A percentile compares a stretch with the other conserved stretches of the same genome.
These are phyloP conservation scores for Tremella mesenterica DNA, from an alignment of 768 basidiomycete genomes.

Conservation along the genomic window DNA sequence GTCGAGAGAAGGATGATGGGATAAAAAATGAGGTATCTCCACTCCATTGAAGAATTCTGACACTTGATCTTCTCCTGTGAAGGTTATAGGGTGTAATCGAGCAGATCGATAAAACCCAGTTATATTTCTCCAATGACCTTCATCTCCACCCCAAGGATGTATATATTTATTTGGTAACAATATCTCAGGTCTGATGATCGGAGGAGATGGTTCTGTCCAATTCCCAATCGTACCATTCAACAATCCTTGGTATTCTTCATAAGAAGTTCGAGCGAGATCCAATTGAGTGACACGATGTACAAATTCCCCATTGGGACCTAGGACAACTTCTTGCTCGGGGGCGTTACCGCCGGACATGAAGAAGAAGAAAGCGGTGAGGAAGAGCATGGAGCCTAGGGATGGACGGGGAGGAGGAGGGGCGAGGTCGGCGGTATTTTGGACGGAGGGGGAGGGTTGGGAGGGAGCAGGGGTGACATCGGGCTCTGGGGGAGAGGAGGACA, in stretches of 20 bases:
- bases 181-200: neutral
- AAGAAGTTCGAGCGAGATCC: slow-evolving; percentile 16
- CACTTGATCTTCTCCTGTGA: neutral
- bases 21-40: slow-evolving; percentile 3
- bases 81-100: slow-evolving; percentile 15
- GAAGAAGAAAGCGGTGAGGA: slow-evolving; percentile 44
- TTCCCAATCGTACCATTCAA: slow-evolving; percentile 30
- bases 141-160: neutral
- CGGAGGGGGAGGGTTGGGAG: no score
- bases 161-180: slow-evolving; percentile 15
- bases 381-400: slow-evolving; percentile 34
- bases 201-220: slow-evolving; percentile 18
- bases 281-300: slow-evolving; percentile 21
- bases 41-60: slow-evolving; percentile 15
- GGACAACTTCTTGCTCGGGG: slow-evolving; percentile 7
- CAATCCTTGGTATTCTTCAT: slow-evolving; percentile 27
- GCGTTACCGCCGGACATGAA: slow-evolving; percentile 37
- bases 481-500: no score
- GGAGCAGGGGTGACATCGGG: no score
- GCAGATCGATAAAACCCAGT: slow-evolving; percentile 42
- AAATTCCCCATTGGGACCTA: slow-evolving; percentile 33
- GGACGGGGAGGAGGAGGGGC: slow-evolving; percentile 27
- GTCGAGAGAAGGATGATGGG: no score
- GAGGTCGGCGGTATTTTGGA: no score
- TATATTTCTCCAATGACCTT: slow-evolving; percentile 30